These are phyloP conservation scores for Talaromyces piceae DNA, from an alignment of 2,329 filamentous ascomycete genomes.

Conservation along the genomic window DNA sequence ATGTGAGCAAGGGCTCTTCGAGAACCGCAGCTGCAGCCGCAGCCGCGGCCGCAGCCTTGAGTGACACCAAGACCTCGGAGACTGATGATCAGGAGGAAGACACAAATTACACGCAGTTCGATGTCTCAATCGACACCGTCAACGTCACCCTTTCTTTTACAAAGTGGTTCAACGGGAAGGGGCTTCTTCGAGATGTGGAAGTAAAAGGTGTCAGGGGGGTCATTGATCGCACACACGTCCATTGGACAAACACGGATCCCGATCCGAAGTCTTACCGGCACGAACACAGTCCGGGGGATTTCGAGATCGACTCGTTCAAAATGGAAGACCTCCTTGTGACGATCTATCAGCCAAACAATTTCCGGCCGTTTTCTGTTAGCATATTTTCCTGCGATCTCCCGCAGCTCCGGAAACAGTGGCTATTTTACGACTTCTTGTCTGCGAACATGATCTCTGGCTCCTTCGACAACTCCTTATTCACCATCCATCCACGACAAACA, in stretches of 20 bases:
- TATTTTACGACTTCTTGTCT: constrained; percentile 95
- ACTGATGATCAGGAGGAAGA: constrained; percentile 58
- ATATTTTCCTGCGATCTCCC: constrained; percentile 95
- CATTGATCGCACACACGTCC: constrained; percentile 78
- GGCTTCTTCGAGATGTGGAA: constrained; percentile 82
- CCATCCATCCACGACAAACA: constrained; percentile 87
- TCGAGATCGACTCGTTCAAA: constrained; percentile 95
- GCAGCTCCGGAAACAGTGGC: constrained; percentile 86
- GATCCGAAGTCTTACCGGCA: constrained; percentile 86
- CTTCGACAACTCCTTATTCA: constrained; percentile 92
- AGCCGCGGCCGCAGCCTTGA: constrained; percentile 61
- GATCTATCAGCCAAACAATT: constrained; percentile 79
- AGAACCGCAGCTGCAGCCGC: constrained; percentile 76
- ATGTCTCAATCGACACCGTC: constrained; percentile 87
- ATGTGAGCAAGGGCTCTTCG: constrained; percentile 88
- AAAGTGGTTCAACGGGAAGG: constrained; percentile 99
- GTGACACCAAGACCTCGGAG: constrained; percentile 36
- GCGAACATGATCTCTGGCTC: constrained; percentile 95
- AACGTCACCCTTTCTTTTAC: constrained; percentile 94
- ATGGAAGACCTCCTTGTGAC: constrained; percentile 90
- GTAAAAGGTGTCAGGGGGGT: constrained; percentile 90
- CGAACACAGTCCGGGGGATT: constrained; percentile 83
- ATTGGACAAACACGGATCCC: constrained; percentile 59
- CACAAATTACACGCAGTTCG: constrained; percentile 96
- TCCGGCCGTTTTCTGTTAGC: constrained; percentile 91